Evolutionary conservation across 495 filamentous ascomycete species (phyloP).

Genomic region (Talaromyces liani): DNA sequence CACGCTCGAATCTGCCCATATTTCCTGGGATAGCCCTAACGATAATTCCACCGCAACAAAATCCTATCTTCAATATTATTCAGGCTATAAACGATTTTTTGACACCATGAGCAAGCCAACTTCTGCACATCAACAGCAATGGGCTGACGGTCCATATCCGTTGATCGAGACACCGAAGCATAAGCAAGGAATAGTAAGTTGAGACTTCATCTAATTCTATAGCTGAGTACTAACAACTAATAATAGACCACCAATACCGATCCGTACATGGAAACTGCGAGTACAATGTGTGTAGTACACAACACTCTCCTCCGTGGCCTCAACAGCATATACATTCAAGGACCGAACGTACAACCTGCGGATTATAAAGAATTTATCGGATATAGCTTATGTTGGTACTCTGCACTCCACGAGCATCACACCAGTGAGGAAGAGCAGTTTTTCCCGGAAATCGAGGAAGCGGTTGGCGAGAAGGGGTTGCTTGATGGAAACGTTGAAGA

Average conservation of each 20-base stretch:
- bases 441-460: constrained; percentile 8
- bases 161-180: constrained; percentile 8
- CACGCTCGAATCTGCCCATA: not conserved
- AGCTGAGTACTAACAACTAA: not conserved
- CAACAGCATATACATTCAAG: constrained; percentile 7
- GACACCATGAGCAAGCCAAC: not conserved
- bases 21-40: not conserved
- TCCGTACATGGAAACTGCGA: constrained; percentile 7
- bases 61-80: not conserved
- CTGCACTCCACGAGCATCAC: constrained; percentile 3
- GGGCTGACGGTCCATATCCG: constrained; percentile 1
- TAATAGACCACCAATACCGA: constrained; percentile 1
- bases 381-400: constrained; percentile 7
- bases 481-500: constrained; percentile 1
- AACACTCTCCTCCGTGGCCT: constrained; percentile 5
- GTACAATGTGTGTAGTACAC: constrained; percentile 7
- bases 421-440: constrained; percentile 8
- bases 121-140: not conserved
- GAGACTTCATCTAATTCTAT: not conserved
- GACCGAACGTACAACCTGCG: not conserved
- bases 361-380: constrained; percentile 8
- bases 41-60: not conserved
- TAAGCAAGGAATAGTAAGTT: constrained; percentile 1
- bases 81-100: not conserved
- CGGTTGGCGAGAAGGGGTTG: constrained; percentile 5